Base-by-base conservation (phyloP, 371 early-diverging fungal species). In the Mortierella sp. region DNA sequence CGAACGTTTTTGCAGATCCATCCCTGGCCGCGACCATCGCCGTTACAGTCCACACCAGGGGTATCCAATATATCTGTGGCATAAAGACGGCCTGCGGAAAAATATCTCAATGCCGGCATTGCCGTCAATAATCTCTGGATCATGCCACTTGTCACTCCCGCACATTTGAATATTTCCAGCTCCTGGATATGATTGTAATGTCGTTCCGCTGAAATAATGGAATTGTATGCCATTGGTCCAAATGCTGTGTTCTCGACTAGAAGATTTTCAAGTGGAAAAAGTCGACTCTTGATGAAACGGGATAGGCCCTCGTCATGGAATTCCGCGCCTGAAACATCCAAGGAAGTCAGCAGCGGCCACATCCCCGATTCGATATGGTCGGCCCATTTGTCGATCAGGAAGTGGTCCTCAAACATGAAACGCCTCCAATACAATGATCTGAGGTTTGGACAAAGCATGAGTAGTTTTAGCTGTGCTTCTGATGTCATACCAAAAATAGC, bases 151-250 rank as follows among this genome's bases (percentile, higher is more conserved):
- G 33, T 32, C 10, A 58, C 58, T 7, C 13, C 33, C 10, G 4
- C 2, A 13, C 58, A 58, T 58, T 3, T 7, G 21, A 15, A 32
- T 15, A 58, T 9, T 13, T 58, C 58, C 2, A 60, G 21, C 41
- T 60, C 61, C 7, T 38, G 61, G 41, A 60, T 40, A 22, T 60
- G 22, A 41, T 16, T 32, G 21, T 60, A 60, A 41, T 38, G 58
- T 58, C 38, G 58, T 15, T 58, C 33, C 4, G 58, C 16, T 32
- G 58, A 33, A 4, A 60, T 24, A 3, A 60, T 21, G 2, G 61
- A 7, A 10, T 60, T 38, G 19, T 41, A 16, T 0, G 61, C n/a
- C 21, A 15, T 15, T 16, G 61, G 43, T 19, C 43, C 40, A 60
- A 60, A 60, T 21, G 5, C 61, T 2, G 40, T 60, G 21, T 2